Evolutionary conservation across 139 green algal genomes (phyloP), one percentile per base, ranked within the genome.

Genomic region (Coelastrella sp.): DNA sequence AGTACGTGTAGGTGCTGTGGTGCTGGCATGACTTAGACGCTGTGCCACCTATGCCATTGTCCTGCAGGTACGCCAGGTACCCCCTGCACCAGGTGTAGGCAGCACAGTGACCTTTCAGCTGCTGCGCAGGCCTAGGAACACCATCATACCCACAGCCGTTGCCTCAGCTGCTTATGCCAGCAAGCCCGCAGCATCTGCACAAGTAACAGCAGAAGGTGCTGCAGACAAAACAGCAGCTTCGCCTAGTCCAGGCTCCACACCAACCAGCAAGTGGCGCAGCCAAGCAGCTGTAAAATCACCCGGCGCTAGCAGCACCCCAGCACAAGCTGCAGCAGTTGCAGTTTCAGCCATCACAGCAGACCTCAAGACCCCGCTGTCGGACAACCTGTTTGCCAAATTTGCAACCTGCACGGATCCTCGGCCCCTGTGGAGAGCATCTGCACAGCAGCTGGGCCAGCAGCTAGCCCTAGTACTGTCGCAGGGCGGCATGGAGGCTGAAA

Each of bases 341-440:
- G n/a, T 22, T 83, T 11, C 80, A 74, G 19, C 80, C 6, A 59
- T 57, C 11, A 23, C 82, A 58, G 64, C 81, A 66, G 58, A 17
- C 22, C 4, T 60, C 75, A 47, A 68, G 6, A 83, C 66, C 0
- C 65, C 81, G 54, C 85, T 94, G 23, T 83, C 81, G 7, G 58
- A 65, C 47, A 95, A 96, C 85, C n/a, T 76, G 3, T 98, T 96
- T 89, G 92, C 94, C 87, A 98, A 98, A 93, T 98, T 97, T 91
- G 95, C 94, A 0, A 80, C 87, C 7, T 73, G 19, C 20, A 64
- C 10, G 0, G 92, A 96, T 16, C 91, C 95, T 2, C 76, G 76
- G 3, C 89, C 92, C 13, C 89, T 97, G 73, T 97, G 92, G 94
- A 74, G 90, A 16, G 77, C 23, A 0, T 94, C 95, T 19, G 95